Percentiles rank a stretch among this genome's conserved stretches.
These are phyloP conservation scores for Cryphonectria japonica DNA, from an alignment of 2,329 filamentous ascomycete species.

Conservation along the genomic window DNA sequence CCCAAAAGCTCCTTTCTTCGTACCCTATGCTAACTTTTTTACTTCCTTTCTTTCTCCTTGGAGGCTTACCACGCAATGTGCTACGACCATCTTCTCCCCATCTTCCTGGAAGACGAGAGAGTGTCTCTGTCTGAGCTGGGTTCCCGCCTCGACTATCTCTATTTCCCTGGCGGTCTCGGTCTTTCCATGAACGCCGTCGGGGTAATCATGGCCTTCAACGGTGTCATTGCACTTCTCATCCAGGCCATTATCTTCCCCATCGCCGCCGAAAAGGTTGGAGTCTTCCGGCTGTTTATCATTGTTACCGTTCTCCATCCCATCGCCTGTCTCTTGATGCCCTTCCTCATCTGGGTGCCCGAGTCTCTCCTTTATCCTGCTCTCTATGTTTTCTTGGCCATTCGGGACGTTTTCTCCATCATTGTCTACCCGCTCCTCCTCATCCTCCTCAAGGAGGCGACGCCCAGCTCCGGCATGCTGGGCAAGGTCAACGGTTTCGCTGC, in stretches of 20 bases:
- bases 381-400: conserved; percentile 59
- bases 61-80: conserved; percentile 90
- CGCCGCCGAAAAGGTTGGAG: conserved; percentile 60
- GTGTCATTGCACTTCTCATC: conserved; percentile 61
- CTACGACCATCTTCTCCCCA: conserved; percentile 88
- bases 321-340: conserved; percentile 63
- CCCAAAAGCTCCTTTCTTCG: background rate
- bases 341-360: conserved; percentile 59
- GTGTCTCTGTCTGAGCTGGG: conserved; percentile 39
- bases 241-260: conserved; percentile 65
- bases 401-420: conserved; percentile 65
- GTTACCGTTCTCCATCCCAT: conserved; percentile 65
- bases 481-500: conserved; percentile 70
- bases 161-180: conserved; percentile 65
- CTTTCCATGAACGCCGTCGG: conserved; percentile 66
- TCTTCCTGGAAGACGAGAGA: conserved; percentile 82
- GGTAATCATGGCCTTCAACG: conserved; percentile 47
- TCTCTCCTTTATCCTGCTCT: conserved; percentile 58
- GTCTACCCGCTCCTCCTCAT: conserved; percentile 70
- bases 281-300: conserved; percentile 62
- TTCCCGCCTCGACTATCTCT: conserved; percentile 49
- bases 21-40: conserved; percentile 11
- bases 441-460: conserved; percentile 68
- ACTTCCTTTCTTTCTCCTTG: background rate
- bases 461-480: conserved; percentile 58